Conservation (phyloP, 2,329 filamentous ascomycete genomes). For the Diaporthe citri region DNA sequence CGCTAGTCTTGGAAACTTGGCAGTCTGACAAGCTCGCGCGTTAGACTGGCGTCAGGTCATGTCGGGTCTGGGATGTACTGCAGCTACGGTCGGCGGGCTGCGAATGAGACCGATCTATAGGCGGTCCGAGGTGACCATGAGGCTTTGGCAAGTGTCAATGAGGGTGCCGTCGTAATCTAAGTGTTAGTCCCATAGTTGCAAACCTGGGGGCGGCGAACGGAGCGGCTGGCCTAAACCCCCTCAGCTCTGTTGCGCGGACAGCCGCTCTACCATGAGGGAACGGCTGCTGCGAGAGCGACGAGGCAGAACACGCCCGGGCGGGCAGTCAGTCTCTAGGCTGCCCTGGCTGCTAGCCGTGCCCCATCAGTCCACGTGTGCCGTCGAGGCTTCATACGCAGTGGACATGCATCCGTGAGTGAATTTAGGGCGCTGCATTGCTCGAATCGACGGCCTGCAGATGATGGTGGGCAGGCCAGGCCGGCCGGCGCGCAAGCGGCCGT, state of each 20-base stretch:
- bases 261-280: background rate
- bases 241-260: background rate
- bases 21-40: constrained; percentile 30
- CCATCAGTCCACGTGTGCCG: constrained; percentile 10
- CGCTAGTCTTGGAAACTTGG: constrained; percentile 27
- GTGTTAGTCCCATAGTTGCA: constrained; percentile 2
- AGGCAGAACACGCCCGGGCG: constrained; percentile 13
- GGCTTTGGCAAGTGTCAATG: constrained; percentile 26
- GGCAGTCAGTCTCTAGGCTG: background rate
- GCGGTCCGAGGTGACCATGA: constrained; percentile 27
- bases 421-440: constrained; percentile 23
- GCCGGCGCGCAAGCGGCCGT: constrained; percentile 30
- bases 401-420: constrained; percentile 21
- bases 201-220: background rate
- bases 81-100: constrained; percentile 6
- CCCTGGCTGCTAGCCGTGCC: constrained; percentile 6
- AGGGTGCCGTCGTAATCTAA: constrained; percentile 39
- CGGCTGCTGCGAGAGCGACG: background rate
- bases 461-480: constrained; percentile 30
- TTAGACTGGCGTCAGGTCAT: constrained; percentile 29
- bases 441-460: constrained; percentile 28
- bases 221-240: background rate
- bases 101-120: constrained; percentile 11
- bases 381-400: constrained; percentile 3
- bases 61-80: constrained; percentile 5